Base-by-base conservation (phyloP, 192 early-diverging fungal genomes). In the Coemansia sp. region DNA sequence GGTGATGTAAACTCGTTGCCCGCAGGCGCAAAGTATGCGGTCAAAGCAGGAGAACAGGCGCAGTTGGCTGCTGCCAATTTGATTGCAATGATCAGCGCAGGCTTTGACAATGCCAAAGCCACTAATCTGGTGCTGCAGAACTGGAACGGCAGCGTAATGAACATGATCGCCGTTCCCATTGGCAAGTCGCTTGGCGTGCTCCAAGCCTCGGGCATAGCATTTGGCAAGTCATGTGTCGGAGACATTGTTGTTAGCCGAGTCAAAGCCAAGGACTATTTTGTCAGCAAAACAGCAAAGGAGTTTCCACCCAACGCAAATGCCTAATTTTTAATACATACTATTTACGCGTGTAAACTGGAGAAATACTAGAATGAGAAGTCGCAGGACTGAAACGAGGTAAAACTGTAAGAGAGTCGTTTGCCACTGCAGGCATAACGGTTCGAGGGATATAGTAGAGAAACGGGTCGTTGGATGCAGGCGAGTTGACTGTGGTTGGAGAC, bases 1-100 rank as follows among this genome's bases (percentile, higher is more conserved):
- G 86, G 86, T 23, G 86, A 88, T 22, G 81, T 81, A 12, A 69
- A 79, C 14, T 72, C 80, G 29, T 19, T 66, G 27, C 76, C 81
- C 0, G 67, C 49, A 0, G 72, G 72, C 1, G 58, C 61, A 14
- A 83, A 83, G 23, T 73, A 60, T 24, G 66, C 69, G 0, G 21
- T 73, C 2, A 66, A 73, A 39, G 76, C 65, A 3, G 65, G 29
- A 0, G 70, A 64, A 17, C 76, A 79, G 41, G 67, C 39, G 0
- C 22, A 56, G 2, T 14, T 67, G 9, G 76, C 69, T 2, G 75
- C 60, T 1, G 62, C 41, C 5, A 83, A 83, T 50, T 22, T 83
- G n/a, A 55, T 58, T 1, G 32, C 51, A 0, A 48, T 79, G 35
- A 70, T 83, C 3, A 56, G 66, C 21, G 62, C 56, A 0, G 57